phyloP scores from a whole-genome alignment of 352 stramenopile genomes.

The Globisporangium rhizosaccharum region DNA sequence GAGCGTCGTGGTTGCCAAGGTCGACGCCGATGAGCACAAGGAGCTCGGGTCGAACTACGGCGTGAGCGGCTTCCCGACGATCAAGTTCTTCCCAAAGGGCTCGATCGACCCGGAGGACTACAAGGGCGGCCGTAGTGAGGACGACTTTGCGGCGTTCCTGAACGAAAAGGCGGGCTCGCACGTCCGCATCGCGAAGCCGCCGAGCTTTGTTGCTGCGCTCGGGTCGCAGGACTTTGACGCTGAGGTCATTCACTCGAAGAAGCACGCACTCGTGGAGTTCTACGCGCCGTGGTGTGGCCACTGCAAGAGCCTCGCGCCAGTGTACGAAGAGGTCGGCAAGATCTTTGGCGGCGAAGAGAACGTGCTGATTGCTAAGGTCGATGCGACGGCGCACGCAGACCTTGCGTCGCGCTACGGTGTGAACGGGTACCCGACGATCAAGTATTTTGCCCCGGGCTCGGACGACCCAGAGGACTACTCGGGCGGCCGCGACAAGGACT shows the following conservation, averaged over 20 bases:
- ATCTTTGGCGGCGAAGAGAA: conserved; percentile 73
- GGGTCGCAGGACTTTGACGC: conserved; percentile 66
- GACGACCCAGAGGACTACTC: conserved; percentile 85
- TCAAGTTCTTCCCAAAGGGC: conserved; percentile 89
- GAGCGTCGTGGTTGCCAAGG: conserved; percentile 80
- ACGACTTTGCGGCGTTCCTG: conserved; percentile 75
- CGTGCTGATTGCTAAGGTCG: conserved; percentile 82
- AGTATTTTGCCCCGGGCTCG: conserved; percentile 84
- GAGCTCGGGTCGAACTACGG: conserved; percentile 78
- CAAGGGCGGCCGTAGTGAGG: conserved; percentile 74
- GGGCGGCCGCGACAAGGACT: conserved; percentile 73
- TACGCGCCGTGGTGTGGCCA: conserved; percentile 3
- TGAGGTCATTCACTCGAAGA: conserved; percentile 77
- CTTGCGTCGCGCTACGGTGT: conserved; percentile 80
- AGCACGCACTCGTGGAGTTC: conserved; percentile 80
- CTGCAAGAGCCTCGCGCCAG: conserved; percentile 46
- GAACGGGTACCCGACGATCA: conserved; percentile 89
- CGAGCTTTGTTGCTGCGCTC: conserved; percentile 61
- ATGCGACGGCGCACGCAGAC: conserved; percentile 58
- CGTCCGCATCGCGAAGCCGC: conserved; percentile 63
- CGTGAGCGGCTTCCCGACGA: conserved; percentile 90
- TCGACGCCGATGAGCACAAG: conserved; percentile 88
- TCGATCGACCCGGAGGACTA: conserved; percentile 83
- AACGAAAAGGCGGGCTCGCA: conserved; percentile 74
- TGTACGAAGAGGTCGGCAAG: conserved; percentile 81